Base-by-base conservation (phyloP, 352 stramenopile species). In the Phytophthora citrophthora region DNA sequence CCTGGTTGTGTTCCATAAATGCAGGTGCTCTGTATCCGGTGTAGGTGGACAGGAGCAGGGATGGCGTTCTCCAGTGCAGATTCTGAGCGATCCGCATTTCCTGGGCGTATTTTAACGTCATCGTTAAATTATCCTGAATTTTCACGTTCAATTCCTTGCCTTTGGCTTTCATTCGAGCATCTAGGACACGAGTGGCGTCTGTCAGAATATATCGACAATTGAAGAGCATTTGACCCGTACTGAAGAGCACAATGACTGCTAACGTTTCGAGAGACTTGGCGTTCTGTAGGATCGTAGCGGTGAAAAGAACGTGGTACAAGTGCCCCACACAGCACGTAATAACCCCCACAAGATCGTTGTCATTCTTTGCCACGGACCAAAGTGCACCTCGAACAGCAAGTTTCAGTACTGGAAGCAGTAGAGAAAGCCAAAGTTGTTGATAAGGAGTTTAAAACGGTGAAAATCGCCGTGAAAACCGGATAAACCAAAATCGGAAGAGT, bases 241-340 rank as follows among this genome's bases (percentile, higher is more conserved):
- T 72, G 54, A 79, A 76, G 0, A 59, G 7, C 2, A 68, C 48
- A 2, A 83, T 32, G 12, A 83, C 47, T 2, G 40, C 43, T 12
- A 83, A 38, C 0, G 68, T 79, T 24, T 68, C 43, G 3, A 64
- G 15, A 13, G 75, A 79, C 52, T 82, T 81, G 12, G 75, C 46
- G 27, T 72, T 79, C 54, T 87, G 75, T 1, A 87, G 40, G 13
- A 70, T 79, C 64, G 60, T 69, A 3, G 55, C 70, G 1, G 66
- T 70, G 47, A 87, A 87, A 3, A 84, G 63, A 0, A 77, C 56
- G 61, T 87, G 75, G 51, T 81, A 84, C 0, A 83, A 27, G 45
- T 84, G 73, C 0, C 65, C 53, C 39, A 61, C 64, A 24, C 63
- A 75, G 24, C 48, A 61, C 20, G 53, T 77, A 13, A 70, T 68